Evolutionary conservation across 306 rosid genomes (phyloP).

Genomic region (Begonia loranthoides): DNA sequence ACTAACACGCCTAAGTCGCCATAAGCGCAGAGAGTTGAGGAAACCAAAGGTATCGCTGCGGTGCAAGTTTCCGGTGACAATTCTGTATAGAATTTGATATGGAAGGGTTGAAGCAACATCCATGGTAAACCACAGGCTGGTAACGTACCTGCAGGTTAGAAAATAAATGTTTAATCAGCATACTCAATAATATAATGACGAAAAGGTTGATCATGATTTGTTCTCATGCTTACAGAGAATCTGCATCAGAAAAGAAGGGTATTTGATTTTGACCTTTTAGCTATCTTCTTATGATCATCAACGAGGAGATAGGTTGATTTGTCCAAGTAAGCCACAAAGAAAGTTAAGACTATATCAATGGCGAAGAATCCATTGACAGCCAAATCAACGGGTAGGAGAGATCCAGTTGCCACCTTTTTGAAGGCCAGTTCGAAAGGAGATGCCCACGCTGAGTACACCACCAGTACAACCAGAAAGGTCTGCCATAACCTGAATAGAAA

Average conservation of each 20-base stretch:
- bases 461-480: conserved; percentile 50
- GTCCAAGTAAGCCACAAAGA: conserved; percentile 85
- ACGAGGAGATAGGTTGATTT: conserved; percentile 62
- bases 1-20: conserved; percentile 77
- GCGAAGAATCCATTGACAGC: conserved; percentile 63
- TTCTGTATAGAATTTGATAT: conserved; percentile 34
- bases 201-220: too few species aligned
- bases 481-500: conserved; percentile 52
- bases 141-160: conserved; percentile 33
- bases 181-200: neutral
- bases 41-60: conserved; percentile 32
- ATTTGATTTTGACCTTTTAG: neutral
- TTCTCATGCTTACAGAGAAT: neutral
- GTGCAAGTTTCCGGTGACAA: conserved; percentile 24
- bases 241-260: neutral
- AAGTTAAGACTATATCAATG: conserved; percentile 50
- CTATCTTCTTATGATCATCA: conserved; percentile 58
- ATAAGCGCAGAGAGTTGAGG: conserved; percentile 67
- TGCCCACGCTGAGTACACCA: conserved; percentile 80
- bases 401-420: conserved; percentile 27
- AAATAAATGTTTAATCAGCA: neutral
- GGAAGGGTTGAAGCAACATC: conserved; percentile 79
- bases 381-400: conserved; percentile 44
- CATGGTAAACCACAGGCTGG: conserved; percentile 41
- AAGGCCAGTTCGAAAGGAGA: conserved; percentile 85